Percentiles rank a stretch among this genome's conserved stretches.
These are phyloP conservation scores for Botrytis paeoniae DNA, from an alignment of 2,329 filamentous ascomycete species.

Conservation along the genomic window DNA sequence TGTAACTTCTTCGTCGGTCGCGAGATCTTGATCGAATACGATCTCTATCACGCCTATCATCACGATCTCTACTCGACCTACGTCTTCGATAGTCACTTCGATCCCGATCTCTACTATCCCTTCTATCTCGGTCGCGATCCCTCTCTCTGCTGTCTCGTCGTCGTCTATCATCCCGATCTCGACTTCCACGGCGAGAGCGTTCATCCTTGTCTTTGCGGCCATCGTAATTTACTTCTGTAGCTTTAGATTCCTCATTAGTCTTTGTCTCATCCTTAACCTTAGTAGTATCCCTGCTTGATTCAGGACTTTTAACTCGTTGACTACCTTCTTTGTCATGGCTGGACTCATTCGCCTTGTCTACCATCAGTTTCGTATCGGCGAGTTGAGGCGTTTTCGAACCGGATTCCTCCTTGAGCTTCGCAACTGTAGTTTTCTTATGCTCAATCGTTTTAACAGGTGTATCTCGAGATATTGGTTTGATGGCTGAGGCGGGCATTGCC, in stretches of 20 bases:
- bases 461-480: slow-evolving; percentile 37
- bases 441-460: slow-evolving; percentile 32
- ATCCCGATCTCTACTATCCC: slow-evolving; percentile 33
- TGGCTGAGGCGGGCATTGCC: slow-evolving; percentile 36
- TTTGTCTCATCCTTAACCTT: slow-evolving; percentile 12
- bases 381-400: slow-evolving; percentile 28
- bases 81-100: slow-evolving; percentile 32
- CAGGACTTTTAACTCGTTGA: slow-evolving; percentile 13
- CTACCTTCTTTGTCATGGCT: slow-evolving; percentile 23
- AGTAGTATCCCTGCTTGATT: neutral
- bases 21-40: slow-evolving; percentile 23
- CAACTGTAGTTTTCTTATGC: slow-evolving; percentile 28
- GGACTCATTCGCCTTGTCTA: slow-evolving; percentile 21
- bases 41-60: slow-evolving; percentile 34
- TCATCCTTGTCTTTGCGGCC: slow-evolving; percentile 22
- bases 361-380: slow-evolving; percentile 13
- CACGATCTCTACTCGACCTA: slow-evolving; percentile 30
- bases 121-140: slow-evolving; percentile 29
- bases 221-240: slow-evolving; percentile 2
- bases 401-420: slow-evolving; percentile 25
- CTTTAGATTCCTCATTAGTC: slow-evolving; percentile 1
- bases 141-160: slow-evolving; percentile 24
- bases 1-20: slow-evolving; percentile 32
- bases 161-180: slow-evolving; percentile 21
- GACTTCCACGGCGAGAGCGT: slow-evolving; percentile 16